Evolutionary conservation across 2,329 filamentous ascomycete genomes (phyloP).

Genomic region (Orbilia blumenaviensis): DNA sequence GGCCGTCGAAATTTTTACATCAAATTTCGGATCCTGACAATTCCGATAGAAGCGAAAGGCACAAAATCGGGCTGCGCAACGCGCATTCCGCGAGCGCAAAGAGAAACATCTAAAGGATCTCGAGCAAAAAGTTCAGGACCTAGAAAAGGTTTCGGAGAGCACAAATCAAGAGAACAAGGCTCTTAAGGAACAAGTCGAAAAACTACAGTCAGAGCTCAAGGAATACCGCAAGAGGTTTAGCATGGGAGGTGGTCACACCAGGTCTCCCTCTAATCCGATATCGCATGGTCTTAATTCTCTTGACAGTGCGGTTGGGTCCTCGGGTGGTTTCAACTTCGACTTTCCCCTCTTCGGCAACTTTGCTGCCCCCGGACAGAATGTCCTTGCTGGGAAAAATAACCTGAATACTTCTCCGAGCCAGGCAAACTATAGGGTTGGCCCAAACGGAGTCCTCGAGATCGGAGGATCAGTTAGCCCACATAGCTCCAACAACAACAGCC

Average conservation of each 20-base stretch:
- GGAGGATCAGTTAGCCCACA: slow-evolving; percentile 32
- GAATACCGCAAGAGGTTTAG: slow-evolving; percentile 91
- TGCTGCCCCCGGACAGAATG: slow-evolving; percentile 35
- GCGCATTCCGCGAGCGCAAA: slow-evolving; percentile 92
- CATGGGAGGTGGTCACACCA: slow-evolving; percentile 64
- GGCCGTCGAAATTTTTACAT: slow-evolving; percentile 7
- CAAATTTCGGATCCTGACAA: slow-evolving; percentile 56
- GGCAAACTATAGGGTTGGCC: slow-evolving; percentile 47
- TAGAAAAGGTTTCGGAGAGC: slow-evolving; percentile 83
- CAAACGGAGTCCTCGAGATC: slow-evolving; percentile 42
- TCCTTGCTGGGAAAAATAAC: slow-evolving; percentile 25
- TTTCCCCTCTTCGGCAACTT: slow-evolving; percentile 92
- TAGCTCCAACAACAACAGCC: slow-evolving; percentile 57
- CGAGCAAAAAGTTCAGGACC: slow-evolving; percentile 77
- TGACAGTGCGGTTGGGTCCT: slow-evolving; percentile 55
- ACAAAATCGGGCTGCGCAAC: slow-evolving; percentile 90
- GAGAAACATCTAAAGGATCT: slow-evolving; percentile 88
- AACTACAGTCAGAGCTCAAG: slow-evolving; percentile 81
- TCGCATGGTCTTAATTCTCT: slow-evolving; percentile 62
- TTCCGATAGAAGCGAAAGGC: slow-evolving; percentile 84
- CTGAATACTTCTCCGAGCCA: slow-evolving; percentile 30
- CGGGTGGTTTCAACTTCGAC: slow-evolving; percentile 79
- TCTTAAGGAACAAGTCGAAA: slow-evolving; percentile 86
- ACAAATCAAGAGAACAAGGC: slow-evolving; percentile 85
- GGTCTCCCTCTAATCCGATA: slow-evolving; percentile 63